A percentile compares a stretch with the other conserved stretches of the same genome.
These are phyloP conservation scores for Mortierella sp. DNA, from an alignment of 371 early-diverging fungal species.

Conservation along the genomic window DNA sequence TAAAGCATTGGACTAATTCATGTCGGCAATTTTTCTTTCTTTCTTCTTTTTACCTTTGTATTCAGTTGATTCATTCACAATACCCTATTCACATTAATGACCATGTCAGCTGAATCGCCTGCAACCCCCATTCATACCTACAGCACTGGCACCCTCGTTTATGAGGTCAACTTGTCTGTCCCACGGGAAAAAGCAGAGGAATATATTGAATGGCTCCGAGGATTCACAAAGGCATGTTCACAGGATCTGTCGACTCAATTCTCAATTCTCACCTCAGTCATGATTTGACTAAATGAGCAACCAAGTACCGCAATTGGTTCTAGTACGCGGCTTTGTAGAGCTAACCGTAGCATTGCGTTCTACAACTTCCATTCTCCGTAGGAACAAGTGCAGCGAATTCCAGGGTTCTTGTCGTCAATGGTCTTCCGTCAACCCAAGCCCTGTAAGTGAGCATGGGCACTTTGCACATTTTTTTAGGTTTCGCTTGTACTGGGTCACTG, in stretches of 20 bases:
- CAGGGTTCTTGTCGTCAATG: slow-evolving; percentile 62
- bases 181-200: slow-evolving; percentile 58
- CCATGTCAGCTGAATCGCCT: slow-evolving; percentile 33
- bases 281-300: background rate
- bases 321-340: background rate
- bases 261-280: background rate
- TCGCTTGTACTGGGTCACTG: slow-evolving; percentile 10
- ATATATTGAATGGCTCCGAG: slow-evolving; percentile 59
- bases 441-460: slow-evolving; percentile 24
- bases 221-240: slow-evolving; percentile 51
- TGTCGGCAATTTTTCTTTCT: no score
- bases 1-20: no score
- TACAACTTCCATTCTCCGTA: background rate
- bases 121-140: slow-evolving; percentile 30
- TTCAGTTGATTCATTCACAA: background rate
- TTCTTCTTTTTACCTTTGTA: background rate
- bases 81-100: background rate
- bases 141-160: slow-evolving; percentile 58
- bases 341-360: background rate
- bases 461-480: background rate
- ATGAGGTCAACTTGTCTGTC: slow-evolving; percentile 66
- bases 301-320: no score
- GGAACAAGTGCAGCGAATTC: slow-evolving; percentile 42
- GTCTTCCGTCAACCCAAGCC: slow-evolving; percentile 67
- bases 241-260: background rate